Conservation (phyloP, 2,329 filamentous ascomycete genomes). For the Apiospora sp. region DNA sequence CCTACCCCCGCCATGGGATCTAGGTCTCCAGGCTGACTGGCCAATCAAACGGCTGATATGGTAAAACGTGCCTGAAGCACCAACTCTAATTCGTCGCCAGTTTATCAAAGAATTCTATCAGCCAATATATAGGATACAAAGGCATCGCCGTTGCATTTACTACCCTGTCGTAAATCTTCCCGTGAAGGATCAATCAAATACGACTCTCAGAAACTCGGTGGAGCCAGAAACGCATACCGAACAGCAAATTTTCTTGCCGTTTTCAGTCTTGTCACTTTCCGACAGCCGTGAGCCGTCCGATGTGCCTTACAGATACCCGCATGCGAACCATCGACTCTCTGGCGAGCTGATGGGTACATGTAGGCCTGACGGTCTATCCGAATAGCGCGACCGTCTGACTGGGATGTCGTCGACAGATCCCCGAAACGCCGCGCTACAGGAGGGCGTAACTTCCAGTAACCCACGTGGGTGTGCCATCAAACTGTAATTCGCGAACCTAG, state of each 20-base stretch:
- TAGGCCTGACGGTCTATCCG: not conserved
- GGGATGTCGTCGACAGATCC: not conserved
- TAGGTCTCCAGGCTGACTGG: not conserved
- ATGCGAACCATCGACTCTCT: not conserved
- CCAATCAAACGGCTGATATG: conserved; percentile 6
- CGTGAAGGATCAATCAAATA: not conserved
- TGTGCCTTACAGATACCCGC: not conserved
- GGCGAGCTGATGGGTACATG: not conserved
- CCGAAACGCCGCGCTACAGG: not conserved
- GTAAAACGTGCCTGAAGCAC: conserved; percentile 35
- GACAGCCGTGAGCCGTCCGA: conserved; percentile 8
- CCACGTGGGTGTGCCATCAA: conserved; percentile 16
- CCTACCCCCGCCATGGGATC: not conserved
- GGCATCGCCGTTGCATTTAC: conserved; percentile 11
- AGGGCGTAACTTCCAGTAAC: not conserved
- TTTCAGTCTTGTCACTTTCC: not conserved
- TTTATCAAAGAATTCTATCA: not conserved
- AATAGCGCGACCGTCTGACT: conserved; percentile 1
- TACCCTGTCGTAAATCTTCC: conserved; percentile 31
- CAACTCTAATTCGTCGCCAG: conserved; percentile 38
- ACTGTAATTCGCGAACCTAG: not conserved
- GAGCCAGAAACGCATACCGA: conserved; percentile 1
- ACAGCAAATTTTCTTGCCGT: not conserved
- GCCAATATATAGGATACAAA: conserved; percentile 1
- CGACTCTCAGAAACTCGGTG: not conserved